Evolutionary conservation across 176 grass and related monocot genomes (phyloP), one percentile per base, ranked within the genome.

Genomic region (Microstegium vimineum): DNA sequence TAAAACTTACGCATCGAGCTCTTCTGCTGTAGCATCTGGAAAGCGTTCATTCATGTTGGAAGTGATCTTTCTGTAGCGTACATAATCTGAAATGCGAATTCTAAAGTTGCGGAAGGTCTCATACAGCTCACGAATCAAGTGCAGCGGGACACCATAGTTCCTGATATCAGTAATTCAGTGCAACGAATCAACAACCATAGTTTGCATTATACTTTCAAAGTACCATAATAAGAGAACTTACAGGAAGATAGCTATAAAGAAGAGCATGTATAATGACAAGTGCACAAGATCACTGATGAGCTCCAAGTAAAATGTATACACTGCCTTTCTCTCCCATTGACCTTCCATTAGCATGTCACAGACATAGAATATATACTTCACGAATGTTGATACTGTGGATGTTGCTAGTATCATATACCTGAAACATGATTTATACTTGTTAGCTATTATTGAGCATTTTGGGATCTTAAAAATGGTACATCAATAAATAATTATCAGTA

Each of bases 1-100:
- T 57, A 87, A 68, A 32, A 71, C 84, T 90, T 85, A 99, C 96
- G 38, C 85, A 86, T 88, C 76, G 27, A 99, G 89, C 62, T 99
- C 96, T 77, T 99, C 91, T 62, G 64, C 18, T 69, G 93, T 94
- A 73, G 96, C 93, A 37, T 99, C 93, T 83, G 93, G 91, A 75
- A 99, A 99, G 20, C 93, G 86, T 62, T 99, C 96, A 71, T 99
- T 95, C 96, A 99, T 99, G 74, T 99, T 99, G 40, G 96, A 99
- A 77, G 96, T 95, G 25, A 99, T 88, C 82, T 95, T 99, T 74
- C 93, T 92, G 62, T 99, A 99, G 51, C 96, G 92, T 22, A 95
- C 31, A 87, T 93, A 99, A 76, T 99, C 93, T 69, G 93, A 49
- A 64, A 99, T 78, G 23, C 96, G 92, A 52, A 93, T 80, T 83